Base-by-base conservation (phyloP, 768 basidiomycete species). In the Paxillus involutus region DNA sequence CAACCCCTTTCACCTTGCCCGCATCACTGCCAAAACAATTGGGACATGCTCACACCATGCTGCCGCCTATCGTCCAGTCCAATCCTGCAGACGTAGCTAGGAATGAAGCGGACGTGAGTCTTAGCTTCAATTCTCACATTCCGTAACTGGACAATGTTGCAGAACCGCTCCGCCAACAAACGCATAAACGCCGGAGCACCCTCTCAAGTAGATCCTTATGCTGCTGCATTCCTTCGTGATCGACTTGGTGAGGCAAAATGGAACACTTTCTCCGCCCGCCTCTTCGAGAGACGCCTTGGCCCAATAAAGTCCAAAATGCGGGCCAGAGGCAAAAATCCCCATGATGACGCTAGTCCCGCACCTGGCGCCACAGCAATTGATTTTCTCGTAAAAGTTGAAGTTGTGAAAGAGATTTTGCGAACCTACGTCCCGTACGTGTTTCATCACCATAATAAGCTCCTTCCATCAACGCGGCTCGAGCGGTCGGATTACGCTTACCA, bases 381-480 rank as follows among this genome's bases (percentile, higher is more conserved):
- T 53, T 80, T 79, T 61, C 76, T 79, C 51, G 74, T 79, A 68
- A 79, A 79, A 65, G 79, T 80, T 42, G 78, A 79, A 59, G 72
- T 80, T 17, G 79, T 79, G 60, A 79, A 79, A 53, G 75, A 79
- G 62, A 75, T 78, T 24, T 59, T 79, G 44, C 68, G 78, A 56
- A 76, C 68, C 8, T 80, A 71, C 57, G 79, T 80, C 47, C 78
- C 78, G 79, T 78, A 66, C 59, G 79, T 77, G 26, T 37, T 41
- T 47, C 12, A 16, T 32, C 37, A 33, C 11, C 17, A 17, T 49
- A 54, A 35, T 52, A 45, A 53, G 26, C 40, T 33, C 19, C 21
- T 47, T 46, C 30, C 47, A 41, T 54, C 54, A 16, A 42, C 50
- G 42, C 50, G 47, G 44, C 45, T 45, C 17, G 47, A 43, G 47